Conservation (phyloP, 768 basidiomycete species). For the Phanerochaete sordida region DNA sequence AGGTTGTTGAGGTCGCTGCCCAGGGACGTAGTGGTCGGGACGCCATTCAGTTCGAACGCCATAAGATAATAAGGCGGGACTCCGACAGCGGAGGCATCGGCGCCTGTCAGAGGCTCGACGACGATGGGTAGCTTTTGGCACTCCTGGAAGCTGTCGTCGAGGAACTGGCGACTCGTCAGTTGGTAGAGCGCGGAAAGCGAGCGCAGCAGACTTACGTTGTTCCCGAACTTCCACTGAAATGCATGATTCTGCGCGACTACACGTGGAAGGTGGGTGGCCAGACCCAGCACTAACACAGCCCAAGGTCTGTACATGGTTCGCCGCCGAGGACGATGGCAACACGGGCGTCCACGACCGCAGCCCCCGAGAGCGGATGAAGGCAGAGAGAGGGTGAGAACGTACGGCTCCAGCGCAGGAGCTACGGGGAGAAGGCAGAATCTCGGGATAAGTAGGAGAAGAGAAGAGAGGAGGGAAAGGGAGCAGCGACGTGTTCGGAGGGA, state of each 20-base stretch:
- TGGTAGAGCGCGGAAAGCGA: too few species aligned
- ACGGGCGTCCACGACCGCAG: background rate
- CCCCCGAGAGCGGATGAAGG: background rate
- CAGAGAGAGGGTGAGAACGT: background rate
- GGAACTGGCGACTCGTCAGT: constrained; percentile 4
- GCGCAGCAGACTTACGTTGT: constrained; percentile 21
- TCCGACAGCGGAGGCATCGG: constrained; percentile 19
- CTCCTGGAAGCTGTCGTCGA: constrained; percentile 17
- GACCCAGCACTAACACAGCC: background rate
- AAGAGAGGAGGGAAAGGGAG: background rate
- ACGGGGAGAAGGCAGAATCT: background rate
- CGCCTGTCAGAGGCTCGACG: constrained; percentile 22
- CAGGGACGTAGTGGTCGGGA: constrained; percentile 29
- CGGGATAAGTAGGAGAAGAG: constrained; percentile 2
- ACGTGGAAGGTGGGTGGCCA: background rate
- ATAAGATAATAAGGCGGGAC: constrained; percentile 40
- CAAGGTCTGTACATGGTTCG: background rate
- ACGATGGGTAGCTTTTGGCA: constrained; percentile 21
- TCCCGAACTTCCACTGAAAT: constrained; percentile 33
- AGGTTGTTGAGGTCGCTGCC: constrained; percentile 33
- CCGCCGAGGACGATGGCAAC: background rate
- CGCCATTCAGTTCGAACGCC: constrained; percentile 35
- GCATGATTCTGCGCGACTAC: constrained; percentile 7
- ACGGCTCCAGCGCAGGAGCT: background rate
- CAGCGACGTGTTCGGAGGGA: background rate